Evolutionary conservation across 1,139 yeast species (phyloP).

Genomic region (Yamadazyma epiphylla): DNA sequence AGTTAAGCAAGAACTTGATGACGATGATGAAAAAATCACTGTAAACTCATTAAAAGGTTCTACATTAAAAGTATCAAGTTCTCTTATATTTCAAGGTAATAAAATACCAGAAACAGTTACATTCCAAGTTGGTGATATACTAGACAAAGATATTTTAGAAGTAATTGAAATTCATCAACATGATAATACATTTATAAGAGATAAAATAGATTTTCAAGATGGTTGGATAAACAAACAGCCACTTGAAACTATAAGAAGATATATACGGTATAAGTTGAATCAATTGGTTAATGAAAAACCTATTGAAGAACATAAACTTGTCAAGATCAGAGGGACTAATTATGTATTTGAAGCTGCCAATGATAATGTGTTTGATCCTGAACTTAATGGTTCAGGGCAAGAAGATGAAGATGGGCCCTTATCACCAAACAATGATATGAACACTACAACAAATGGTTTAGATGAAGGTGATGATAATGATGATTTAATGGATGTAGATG

Average conservation of each 20-base stretch:
- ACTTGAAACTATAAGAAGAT: slow-evolving; percentile 59
- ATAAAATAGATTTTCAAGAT: slow-evolving; percentile 39
- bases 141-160: slow-evolving; percentile 58
- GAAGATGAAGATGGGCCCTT: slow-evolving; percentile 14
- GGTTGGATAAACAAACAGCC: slow-evolving; percentile 78
- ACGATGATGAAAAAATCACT: slow-evolving; percentile 9
- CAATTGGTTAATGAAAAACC: slow-evolving; percentile 46
- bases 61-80: slow-evolving; percentile 34
- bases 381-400: slow-evolving; percentile 7
- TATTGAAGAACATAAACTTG: slow-evolving; percentile 37
- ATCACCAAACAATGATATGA: too few species aligned
- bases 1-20: slow-evolving; percentile 6
- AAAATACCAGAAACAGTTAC: slow-evolving; percentile 65
- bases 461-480: slow-evolving; percentile 18
- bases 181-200: slow-evolving; percentile 39
- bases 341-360: slow-evolving; percentile 23
- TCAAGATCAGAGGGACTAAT: slow-evolving; percentile 39
- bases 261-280: slow-evolving; percentile 69
- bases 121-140: slow-evolving; percentile 79
- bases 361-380: slow-evolving; percentile 22
- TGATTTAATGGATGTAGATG: slow-evolving; percentile 12
- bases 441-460: slow-evolving; percentile 13
- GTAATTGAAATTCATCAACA: slow-evolving; percentile 41
- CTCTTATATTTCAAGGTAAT: slow-evolving; percentile 70
- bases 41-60: slow-evolving; percentile 12